Percentiles rank a stretch among this genome's conserved stretches.
Conservation (phyloP, 805 yeast species). For the Starmerella riodocensis region DNA sequence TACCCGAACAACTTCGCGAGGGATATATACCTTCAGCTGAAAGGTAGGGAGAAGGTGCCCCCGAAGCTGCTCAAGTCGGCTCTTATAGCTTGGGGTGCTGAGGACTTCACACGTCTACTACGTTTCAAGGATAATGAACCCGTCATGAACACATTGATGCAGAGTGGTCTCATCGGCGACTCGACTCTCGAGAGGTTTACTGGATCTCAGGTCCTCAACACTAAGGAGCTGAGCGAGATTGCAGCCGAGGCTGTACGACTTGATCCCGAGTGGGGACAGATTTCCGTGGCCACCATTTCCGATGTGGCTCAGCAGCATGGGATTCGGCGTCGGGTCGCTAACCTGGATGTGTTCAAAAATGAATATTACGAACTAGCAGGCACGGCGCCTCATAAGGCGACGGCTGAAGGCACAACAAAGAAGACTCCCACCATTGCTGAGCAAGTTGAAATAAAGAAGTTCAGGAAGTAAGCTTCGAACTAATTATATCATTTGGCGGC, state of each 20-base stretch:
- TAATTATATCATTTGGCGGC: too few relatives aligned
- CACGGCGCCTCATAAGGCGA: not conserved
- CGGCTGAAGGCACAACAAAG: too few relatives aligned
- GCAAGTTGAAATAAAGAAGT: too few relatives aligned
- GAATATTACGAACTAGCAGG: constrained; percentile 17
- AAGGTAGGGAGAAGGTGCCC: constrained; percentile 47
- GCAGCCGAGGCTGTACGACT: constrained; percentile 58
- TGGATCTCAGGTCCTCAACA: constrained; percentile 64
- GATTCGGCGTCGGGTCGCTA: constrained; percentile 54
- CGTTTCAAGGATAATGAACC: constrained; percentile 69
- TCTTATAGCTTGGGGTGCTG: constrained; percentile 61
- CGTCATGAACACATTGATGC: constrained; percentile 56
- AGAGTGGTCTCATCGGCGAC: constrained; percentile 84
- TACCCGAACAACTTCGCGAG: constrained; percentile 53
- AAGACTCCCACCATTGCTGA: too few relatives aligned
- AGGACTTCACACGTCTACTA: constrained; percentile 70
- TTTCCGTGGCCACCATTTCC: constrained; percentile 57
- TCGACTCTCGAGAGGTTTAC: constrained; percentile 70
- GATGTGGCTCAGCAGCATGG: constrained; percentile 91
- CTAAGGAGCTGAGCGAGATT: constrained; percentile 64
- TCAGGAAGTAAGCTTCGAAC: too few relatives aligned
- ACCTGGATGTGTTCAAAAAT: constrained; percentile 19
- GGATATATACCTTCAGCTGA: constrained; percentile 49
- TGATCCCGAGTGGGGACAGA: constrained; percentile 75
- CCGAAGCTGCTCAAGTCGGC: constrained; percentile 66